Evolutionary conservation across 768 basidiomycete species (phyloP).

Genomic region (Tremella fuciformis): DNA sequence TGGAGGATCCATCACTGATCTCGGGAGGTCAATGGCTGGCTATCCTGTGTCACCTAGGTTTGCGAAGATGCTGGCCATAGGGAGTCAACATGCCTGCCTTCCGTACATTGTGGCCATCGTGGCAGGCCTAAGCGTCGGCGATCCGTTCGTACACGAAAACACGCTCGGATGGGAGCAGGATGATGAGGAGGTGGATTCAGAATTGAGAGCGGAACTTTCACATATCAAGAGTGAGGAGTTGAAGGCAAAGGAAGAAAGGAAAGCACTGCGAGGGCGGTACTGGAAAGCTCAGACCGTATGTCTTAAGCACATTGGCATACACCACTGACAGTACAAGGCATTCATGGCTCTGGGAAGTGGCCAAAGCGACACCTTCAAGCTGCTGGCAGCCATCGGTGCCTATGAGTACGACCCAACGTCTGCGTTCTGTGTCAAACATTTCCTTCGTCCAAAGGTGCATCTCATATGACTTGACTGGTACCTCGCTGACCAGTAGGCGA

Average conservation of each 20-base stretch:
- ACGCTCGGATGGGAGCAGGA: constrained; percentile 54
- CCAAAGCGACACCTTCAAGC: constrained; percentile 79
- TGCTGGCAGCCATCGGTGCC: constrained; percentile 91
- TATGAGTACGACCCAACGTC: constrained; percentile 84
- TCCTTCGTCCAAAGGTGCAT: constrained; percentile 79
- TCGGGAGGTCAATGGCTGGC: constrained; percentile 87
- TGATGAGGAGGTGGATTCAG: constrained; percentile 51
- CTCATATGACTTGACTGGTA: not conserved
- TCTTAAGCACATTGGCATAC: constrained; percentile 3
- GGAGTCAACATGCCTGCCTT: constrained; percentile 79
- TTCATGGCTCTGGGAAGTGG: constrained; percentile 77
- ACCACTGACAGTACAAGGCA: constrained; percentile 55
- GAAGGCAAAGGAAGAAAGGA: constrained; percentile 56
- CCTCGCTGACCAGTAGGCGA: constrained; percentile 61
- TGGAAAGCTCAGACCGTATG: constrained; percentile 76
- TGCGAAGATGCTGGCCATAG: constrained; percentile 89
- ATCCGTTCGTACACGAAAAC: constrained; percentile 89
- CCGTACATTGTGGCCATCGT: constrained; percentile 90
- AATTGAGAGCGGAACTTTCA: constrained; percentile 49
- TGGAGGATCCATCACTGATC: constrained; percentile 72
- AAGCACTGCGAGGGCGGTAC: constrained; percentile 68
- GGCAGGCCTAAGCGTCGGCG: constrained; percentile 85
- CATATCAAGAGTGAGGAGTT: constrained; percentile 51
- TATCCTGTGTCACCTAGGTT: constrained; percentile 93
- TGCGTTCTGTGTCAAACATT: constrained; percentile 81